phyloP scores from a whole-genome alignment of 441 rosid species.

The Rhodomyrtus psidioides region DNA sequence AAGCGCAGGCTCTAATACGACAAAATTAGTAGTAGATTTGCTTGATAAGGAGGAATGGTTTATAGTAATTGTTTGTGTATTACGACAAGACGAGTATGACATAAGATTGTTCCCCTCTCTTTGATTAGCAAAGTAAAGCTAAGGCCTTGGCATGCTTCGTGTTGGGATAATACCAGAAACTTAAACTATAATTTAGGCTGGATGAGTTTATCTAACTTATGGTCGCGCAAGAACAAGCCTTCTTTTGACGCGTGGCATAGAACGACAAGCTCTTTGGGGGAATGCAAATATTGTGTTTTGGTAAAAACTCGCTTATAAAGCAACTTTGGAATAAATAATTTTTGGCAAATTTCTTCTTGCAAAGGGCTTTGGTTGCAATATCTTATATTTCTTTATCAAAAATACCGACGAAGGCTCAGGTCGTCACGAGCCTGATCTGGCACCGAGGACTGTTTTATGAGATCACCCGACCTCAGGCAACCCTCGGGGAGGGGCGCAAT shows the following conservation, averaged over 20 bases:
- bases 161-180: background rate
- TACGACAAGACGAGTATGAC: background rate
- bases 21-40: background rate
- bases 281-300: too few relatives aligned
- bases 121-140: background rate
- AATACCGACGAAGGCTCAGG: too few relatives aligned
- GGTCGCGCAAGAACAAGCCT: background rate
- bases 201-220: background rate
- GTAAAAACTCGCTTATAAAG: too few relatives aligned
- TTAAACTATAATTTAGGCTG: background rate
- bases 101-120: background rate
- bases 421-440: too few relatives aligned
- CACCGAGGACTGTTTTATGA: fast-evolving
- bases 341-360: too few relatives aligned
- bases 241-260: background rate
- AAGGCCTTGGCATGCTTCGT: background rate
- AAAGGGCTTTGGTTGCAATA: too few relatives aligned
- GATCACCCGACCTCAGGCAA: too few relatives aligned
- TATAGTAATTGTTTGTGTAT: background rate
- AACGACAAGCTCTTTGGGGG: background rate
- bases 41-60: background rate
- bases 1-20: background rate
- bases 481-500: too few relatives aligned
- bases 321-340: too few relatives aligned
- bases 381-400: too few relatives aligned